Evolutionary conservation across 805 yeast species (phyloP).

Genomic region (Hanseniaspora thailandica): DNA sequence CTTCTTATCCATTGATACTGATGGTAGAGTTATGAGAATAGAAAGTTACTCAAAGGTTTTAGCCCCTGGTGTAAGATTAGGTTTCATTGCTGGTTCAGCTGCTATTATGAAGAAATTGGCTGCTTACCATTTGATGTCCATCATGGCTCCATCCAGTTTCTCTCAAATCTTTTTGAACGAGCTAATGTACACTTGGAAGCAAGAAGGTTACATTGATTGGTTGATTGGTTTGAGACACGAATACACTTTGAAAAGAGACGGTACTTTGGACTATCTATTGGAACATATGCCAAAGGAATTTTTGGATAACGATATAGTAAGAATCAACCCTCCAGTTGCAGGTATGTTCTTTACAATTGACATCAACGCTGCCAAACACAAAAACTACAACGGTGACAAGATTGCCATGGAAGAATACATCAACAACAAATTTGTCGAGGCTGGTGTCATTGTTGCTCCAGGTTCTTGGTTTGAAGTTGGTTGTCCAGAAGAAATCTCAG

Average conservation of each 20-base stretch:
- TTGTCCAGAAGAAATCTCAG: slow-evolving; percentile 4
- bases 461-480: slow-evolving; percentile 62
- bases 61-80: slow-evolving; percentile 86
- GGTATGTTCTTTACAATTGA: slow-evolving; percentile 77
- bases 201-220: slow-evolving; percentile 81
- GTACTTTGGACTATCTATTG: slow-evolving; percentile 62
- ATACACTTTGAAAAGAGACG: slow-evolving; percentile 80
- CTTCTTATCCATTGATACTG: slow-evolving; percentile 61
- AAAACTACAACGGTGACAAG: slow-evolving; percentile 56
- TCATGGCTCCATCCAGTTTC: slow-evolving; percentile 73
- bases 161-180: slow-evolving; percentile 62
- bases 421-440: slow-evolving; percentile 47
- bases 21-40: slow-evolving; percentile 80
- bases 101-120: slow-evolving; percentile 50
- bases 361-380: slow-evolving; percentile 71
- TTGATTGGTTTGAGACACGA: slow-evolving; percentile 69
- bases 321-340: slow-evolving; percentile 54
- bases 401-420: slow-evolving; percentile 51
- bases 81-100: slow-evolving; percentile 76
- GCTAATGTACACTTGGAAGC: slow-evolving; percentile 78
- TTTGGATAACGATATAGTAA: slow-evolving; percentile 15
- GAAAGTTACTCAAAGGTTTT: slow-evolving; percentile 85
- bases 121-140: slow-evolving; percentile 65
- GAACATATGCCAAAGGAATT: slow-evolving; percentile 42
- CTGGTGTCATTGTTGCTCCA: slow-evolving; percentile 65